phyloP scores from a whole-genome alignment of 2,329 filamentous ascomycete species.

The Emergomyces orientalis region DNA sequence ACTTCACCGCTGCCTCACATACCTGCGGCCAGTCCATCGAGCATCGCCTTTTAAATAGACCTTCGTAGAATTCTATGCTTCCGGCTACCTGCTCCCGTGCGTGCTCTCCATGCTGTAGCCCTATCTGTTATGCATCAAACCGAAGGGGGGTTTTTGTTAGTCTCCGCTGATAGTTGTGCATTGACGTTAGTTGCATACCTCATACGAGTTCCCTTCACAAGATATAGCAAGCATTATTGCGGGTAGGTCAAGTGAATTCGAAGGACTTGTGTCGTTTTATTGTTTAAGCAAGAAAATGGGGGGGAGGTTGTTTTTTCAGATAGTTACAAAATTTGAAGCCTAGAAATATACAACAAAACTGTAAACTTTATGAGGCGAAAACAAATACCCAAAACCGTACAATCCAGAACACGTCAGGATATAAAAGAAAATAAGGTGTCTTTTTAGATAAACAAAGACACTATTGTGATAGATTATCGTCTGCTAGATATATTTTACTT shows the following conservation, averaged over 20 bases:
- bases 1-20: slow-evolving; percentile 36
- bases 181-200: slow-evolving; percentile 15
- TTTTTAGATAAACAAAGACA: no score
- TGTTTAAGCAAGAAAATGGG: neutral
- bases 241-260: neutral
- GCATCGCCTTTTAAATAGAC: slow-evolving; percentile 20
- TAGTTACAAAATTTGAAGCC: neutral
- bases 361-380: no score
- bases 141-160: neutral
- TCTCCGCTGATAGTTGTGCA: neutral
- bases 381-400: no score
- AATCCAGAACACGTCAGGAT: no score
- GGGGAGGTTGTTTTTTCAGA: neutral
- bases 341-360: neutral
- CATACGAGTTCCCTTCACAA: slow-evolving; percentile 22
- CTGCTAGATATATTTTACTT: neutral
- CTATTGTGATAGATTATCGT: neutral
- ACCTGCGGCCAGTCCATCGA: slow-evolving; percentile 42
- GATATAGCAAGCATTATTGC: slow-evolving; percentile 20
- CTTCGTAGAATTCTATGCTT: slow-evolving; percentile 23
- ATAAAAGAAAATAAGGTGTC: no score
- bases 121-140: slow-evolving; percentile 17
- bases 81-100: slow-evolving; percentile 21
- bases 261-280: neutral
- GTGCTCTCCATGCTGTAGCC: slow-evolving; percentile 23